Evolutionary conservation across 805 yeast genomes (phyloP).

Genomic region (Kluyveromyces siamensis): DNA sequence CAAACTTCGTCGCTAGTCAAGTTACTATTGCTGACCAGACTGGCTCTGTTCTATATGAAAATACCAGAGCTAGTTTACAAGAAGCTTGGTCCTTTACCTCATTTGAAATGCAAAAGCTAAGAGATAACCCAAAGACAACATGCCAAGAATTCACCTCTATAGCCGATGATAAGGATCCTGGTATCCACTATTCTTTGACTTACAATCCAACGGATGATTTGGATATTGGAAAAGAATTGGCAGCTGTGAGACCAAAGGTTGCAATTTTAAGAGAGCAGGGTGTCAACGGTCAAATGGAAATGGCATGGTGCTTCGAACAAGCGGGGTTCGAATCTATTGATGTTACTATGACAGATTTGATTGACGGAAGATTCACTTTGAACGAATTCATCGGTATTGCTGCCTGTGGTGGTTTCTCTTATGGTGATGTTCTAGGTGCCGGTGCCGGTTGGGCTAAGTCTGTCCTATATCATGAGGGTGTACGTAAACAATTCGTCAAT

Average conservation of each 20-base stretch:
- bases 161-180: constrained; percentile 79
- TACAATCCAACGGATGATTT: constrained; percentile 50
- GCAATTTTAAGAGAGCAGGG: constrained; percentile 98
- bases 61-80: constrained; percentile 64
- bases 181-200: constrained; percentile 72
- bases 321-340: constrained; percentile 94
- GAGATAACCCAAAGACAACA: constrained; percentile 91
- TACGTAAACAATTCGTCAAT: constrained; percentile 63
- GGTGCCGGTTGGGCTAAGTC: constrained; percentile 99
- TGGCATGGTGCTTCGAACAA: constrained; percentile 94
- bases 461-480: constrained; percentile 71
- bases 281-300: constrained; percentile 95
- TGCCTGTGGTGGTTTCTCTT: constrained; percentile 98
- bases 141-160: constrained; percentile 75
- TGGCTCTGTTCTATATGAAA: constrained; percentile 33
- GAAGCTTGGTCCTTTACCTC: constrained; percentile 83
- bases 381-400: constrained; percentile 86
- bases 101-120: constrained; percentile 76
- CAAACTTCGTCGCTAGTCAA: constrained; percentile 43
- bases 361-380: constrained; percentile 61
- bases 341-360: constrained; percentile 92
- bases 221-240: constrained; percentile 23
- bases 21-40: constrained; percentile 39
- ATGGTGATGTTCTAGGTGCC: constrained; percentile 98
- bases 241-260: constrained; percentile 59